phyloP scores from a whole-genome alignment of 2,329 filamentous ascomycete genomes.

The Aspergillus eucalypticola region DNA sequence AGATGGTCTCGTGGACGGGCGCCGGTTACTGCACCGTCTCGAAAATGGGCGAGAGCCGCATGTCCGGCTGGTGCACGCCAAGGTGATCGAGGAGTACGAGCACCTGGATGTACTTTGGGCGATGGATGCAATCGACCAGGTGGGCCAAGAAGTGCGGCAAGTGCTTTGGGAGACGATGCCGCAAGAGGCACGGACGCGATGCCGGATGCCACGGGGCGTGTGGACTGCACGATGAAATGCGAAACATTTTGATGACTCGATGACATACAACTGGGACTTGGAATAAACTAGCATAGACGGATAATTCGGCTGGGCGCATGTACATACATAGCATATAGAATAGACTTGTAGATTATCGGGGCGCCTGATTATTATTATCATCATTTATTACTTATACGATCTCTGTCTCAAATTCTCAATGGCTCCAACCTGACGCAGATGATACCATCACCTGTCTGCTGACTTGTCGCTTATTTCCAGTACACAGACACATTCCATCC shows the following conservation, averaged over 20 bases:
- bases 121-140: slow-evolving; percentile 79
- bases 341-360: no score
- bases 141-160: slow-evolving; percentile 76
- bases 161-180: slow-evolving; percentile 78
- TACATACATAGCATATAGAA: no score
- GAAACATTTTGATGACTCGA: neutral
- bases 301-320: no score
- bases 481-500: no score
- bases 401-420: no score
- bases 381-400: no score
- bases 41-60: slow-evolving; percentile 76
- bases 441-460: no score
- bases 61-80: slow-evolving; percentile 76
- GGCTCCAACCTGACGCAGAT: no score
- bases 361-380: no score
- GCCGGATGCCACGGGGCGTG: slow-evolving; percentile 56
- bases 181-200: slow-evolving; percentile 57
- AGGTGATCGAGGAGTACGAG: slow-evolving; percentile 83
- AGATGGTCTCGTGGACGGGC: slow-evolving; percentile 82
- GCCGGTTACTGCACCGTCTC: slow-evolving; percentile 71
- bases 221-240: neutral
- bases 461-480: no score
- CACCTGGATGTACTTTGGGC: slow-evolving; percentile 96
- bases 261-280: neutral
- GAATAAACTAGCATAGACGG: neutral